phyloP scores from a whole-genome alignment of 73 alveolate genomes.

The Uronychia setigera region DNA sequence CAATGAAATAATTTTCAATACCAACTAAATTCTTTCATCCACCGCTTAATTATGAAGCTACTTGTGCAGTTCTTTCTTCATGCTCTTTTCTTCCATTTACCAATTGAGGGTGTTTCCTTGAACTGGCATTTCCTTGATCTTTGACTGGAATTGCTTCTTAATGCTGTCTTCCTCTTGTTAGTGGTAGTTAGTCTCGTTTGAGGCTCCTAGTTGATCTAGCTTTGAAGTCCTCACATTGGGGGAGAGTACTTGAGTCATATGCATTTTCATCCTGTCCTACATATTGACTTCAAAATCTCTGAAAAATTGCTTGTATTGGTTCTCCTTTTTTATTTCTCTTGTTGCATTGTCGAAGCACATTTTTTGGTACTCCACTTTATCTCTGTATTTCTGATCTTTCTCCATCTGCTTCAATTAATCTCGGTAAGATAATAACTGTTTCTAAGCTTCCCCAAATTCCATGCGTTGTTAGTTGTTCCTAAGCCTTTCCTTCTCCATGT shows the following conservation, averaged over 20 bases:
- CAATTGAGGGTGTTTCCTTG: constrained; percentile 16
- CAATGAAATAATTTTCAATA: constrained; percentile 24
- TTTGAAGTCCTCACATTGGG: constrained; percentile 28
- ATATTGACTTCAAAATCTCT: constrained; percentile 47
- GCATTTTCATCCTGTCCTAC: constrained; percentile 48
- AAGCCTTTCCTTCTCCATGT: background rate
- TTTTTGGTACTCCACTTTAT: constrained; percentile 46
- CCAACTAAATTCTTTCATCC: constrained; percentile 3
- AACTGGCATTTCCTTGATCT: constrained; percentile 29
- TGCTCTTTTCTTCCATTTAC: constrained; percentile 8
- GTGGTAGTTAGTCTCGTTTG: constrained; percentile 34
- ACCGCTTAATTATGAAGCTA: background rate
- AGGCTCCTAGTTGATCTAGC: constrained; percentile 20
- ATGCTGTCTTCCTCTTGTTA: constrained; percentile 24
- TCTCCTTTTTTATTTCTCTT: constrained; percentile 40
- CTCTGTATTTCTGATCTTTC: constrained; percentile 6
- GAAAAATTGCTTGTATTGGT: constrained; percentile 49
- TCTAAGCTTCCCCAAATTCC: constrained; percentile 1
- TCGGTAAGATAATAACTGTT: constrained; percentile 20
- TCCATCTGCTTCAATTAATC: constrained; percentile 19
- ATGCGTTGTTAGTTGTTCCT: background rate
- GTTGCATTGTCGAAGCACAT: constrained; percentile 17
- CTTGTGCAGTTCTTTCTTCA: constrained; percentile 10
- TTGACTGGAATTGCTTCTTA: constrained; percentile 13
- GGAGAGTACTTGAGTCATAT: constrained; percentile 30